A percentile compares a stretch with the other conserved stretches of the same genome.
Evolutionary conservation across 202 grass and related monocot genomes (phyloP).

Genomic region (Digitaria exilis): DNA sequence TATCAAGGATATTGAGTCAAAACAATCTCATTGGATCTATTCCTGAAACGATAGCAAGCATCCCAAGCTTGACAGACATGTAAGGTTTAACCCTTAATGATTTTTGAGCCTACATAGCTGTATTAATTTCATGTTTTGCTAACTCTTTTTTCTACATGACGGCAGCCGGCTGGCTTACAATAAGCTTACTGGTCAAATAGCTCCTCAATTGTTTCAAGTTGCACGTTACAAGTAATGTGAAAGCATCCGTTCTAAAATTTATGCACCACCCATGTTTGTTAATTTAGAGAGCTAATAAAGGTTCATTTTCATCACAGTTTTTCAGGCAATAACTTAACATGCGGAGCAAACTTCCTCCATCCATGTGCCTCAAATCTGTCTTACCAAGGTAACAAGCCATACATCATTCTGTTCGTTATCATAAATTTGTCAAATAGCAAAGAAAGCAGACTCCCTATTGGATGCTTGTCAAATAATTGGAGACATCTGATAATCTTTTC

Average conservation of each 20-base stretch:
- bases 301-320: slow-evolving; percentile 65
- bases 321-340: slow-evolving; percentile 83
- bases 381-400: slow-evolving; percentile 63
- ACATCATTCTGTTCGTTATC: slow-evolving; percentile 9
- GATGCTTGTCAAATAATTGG: slow-evolving; percentile 11
- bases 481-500: slow-evolving; percentile 10
- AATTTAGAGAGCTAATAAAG: slow-evolving; percentile 46
- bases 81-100: slow-evolving; percentile 52
- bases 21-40: slow-evolving; percentile 84
- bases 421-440: slow-evolving; percentile 29
- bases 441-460: background rate
- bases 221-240: slow-evolving; percentile 82
- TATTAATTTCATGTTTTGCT: slow-evolving; percentile 13
- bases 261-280: background rate
- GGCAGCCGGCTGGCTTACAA: slow-evolving; percentile 87
- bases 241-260: slow-evolving; percentile 15
- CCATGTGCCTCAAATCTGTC: slow-evolving; percentile 58
- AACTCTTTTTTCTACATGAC: slow-evolving; percentile 30
- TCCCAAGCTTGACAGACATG: slow-evolving; percentile 83
- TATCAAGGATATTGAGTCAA: slow-evolving; percentile 82
- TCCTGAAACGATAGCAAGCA: slow-evolving; percentile 64
- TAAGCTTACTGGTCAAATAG: slow-evolving; percentile 77
- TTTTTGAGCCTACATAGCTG: background rate
- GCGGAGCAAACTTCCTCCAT: slow-evolving; percentile 67
- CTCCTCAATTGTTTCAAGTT: slow-evolving; percentile 69